Conservation (phyloP, 192 early-diverging fungal species). For the Mortierella claussenii region DNA sequence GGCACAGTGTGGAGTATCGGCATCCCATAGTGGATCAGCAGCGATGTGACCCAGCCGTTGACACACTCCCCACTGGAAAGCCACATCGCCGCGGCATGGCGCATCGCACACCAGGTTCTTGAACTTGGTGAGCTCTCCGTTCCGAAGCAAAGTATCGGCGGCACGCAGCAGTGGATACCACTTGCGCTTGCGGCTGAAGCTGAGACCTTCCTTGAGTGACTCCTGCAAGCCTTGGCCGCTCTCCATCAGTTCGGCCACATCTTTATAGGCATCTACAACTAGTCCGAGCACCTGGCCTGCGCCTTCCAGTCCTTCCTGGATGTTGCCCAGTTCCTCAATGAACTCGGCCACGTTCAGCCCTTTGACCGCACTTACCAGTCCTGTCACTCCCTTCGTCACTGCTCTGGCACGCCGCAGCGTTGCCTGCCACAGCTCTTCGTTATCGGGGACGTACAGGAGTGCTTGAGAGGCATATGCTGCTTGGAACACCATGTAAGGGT, state of each 20-base stretch:
- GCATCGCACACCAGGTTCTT: not conserved
- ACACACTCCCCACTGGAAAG: conserved; percentile 9
- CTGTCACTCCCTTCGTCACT: not conserved
- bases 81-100: not conserved
- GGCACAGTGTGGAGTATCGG: not conserved
- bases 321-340: not conserved
- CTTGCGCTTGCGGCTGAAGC: not conserved
- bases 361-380: conserved; percentile 1
- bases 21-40: conserved; percentile 1
- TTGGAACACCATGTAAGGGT: conserved; percentile 7
- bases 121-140: not conserved
- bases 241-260: not conserved
- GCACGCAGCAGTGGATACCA: conserved; percentile 3
- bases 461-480: conserved; percentile 21
- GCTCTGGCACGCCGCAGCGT: not conserved
- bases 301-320: conserved; percentile 7
- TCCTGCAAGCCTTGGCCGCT: not conserved
- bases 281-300: not conserved
- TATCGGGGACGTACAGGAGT: conserved; percentile 11
- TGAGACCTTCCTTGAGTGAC: not conserved
- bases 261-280: not conserved
- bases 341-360: conserved; percentile 1
- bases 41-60: conserved; percentile 10
- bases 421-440: conserved; percentile 11
- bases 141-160: not conserved